These are phyloP conservation scores for Nannochloris sp. DNA, from an alignment of 139 green algal species.

Conservation along the genomic window DNA sequence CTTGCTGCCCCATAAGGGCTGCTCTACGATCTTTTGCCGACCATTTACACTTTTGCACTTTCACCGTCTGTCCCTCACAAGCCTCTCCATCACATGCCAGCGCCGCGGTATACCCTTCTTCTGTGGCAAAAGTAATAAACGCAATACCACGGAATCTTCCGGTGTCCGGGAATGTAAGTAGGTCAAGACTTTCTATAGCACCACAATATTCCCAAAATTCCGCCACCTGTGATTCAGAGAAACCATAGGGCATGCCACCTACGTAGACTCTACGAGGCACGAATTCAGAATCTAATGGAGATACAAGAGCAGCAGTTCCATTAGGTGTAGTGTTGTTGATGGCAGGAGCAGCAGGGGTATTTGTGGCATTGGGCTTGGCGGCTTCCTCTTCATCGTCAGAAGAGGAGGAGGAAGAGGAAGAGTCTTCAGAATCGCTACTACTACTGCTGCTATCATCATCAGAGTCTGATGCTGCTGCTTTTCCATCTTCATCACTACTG, in stretches of 20 bases:
- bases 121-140: conserved; percentile 86
- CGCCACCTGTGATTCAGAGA: conserved; percentile 47
- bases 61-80: conserved; percentile 53
- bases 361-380: too few species aligned
- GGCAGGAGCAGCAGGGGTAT: neutral
- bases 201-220: conserved; percentile 85
- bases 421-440: neutral
- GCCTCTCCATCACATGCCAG: conserved; percentile 55
- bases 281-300: conserved; percentile 4
- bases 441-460: conserved; percentile 2
- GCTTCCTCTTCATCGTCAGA: too few species aligned
- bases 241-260: conserved; percentile 85
- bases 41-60: conserved; percentile 42
- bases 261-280: conserved; percentile 62
- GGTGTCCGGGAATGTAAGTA: conserved; percentile 85
- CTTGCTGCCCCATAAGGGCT: too few species aligned
- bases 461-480: neutral
- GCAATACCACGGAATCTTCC: conserved; percentile 86
- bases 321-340: neutral
- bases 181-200: conserved; percentile 64
- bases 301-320: neutral
- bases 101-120: conserved; percentile 60
- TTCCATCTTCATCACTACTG: neutral
- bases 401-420: neutral
- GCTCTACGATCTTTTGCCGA: conserved; percentile 16